Evolutionary conservation across 345 rosid genomes (phyloP).

Genomic region (Geranium rotundifolium): DNA sequence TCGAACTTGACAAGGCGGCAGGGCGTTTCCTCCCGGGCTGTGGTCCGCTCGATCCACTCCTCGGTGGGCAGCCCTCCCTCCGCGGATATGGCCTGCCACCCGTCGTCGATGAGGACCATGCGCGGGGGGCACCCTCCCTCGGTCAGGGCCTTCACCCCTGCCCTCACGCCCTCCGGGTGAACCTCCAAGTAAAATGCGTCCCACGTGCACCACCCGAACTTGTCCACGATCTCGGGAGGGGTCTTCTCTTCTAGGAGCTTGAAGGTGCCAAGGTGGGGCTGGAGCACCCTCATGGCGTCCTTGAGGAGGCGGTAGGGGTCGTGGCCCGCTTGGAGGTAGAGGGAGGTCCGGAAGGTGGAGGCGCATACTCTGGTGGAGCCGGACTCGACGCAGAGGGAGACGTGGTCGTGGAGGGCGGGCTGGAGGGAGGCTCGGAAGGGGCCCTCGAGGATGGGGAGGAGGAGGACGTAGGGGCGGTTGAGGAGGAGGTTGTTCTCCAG

Average conservation of each 20-base stretch:
- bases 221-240: slow-evolving; percentile 33
- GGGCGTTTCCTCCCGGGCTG: slow-evolving; percentile 95
- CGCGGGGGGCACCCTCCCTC: slow-evolving; percentile 39
- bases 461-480: slow-evolving; percentile 61
- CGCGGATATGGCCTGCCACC: slow-evolving; percentile 36
- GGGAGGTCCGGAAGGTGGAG: slow-evolving; percentile 12
- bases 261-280: slow-evolving; percentile 28
- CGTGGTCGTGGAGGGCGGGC: slow-evolving; percentile 28
- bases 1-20: slow-evolving; percentile 69
- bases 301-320: slow-evolving; percentile 27
- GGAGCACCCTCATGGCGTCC: slow-evolving; percentile 28
- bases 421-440: slow-evolving; percentile 63
- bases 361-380: slow-evolving; percentile 26
- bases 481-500: slow-evolving; percentile 43
- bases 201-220: slow-evolving; percentile 55
- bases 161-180: slow-evolving; percentile 27
- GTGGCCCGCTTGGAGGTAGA: slow-evolving; percentile 24
- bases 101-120: slow-evolving; percentile 36
- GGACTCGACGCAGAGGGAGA: slow-evolving; percentile 32
- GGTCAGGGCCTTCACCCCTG: slow-evolving; percentile 26
- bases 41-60: slow-evolving; percentile 60
- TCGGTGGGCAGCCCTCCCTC: slow-evolving; percentile 58
- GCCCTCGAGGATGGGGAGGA: slow-evolving; percentile 70
- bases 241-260: slow-evolving; percentile 32
- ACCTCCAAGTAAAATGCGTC: slow-evolving; percentile 40